A percentile compares a stretch with the other conserved stretches of the same genome.
Conservation (phyloP, 345 rosid species). For the Eucalyptus sideroxylon region DNA sequence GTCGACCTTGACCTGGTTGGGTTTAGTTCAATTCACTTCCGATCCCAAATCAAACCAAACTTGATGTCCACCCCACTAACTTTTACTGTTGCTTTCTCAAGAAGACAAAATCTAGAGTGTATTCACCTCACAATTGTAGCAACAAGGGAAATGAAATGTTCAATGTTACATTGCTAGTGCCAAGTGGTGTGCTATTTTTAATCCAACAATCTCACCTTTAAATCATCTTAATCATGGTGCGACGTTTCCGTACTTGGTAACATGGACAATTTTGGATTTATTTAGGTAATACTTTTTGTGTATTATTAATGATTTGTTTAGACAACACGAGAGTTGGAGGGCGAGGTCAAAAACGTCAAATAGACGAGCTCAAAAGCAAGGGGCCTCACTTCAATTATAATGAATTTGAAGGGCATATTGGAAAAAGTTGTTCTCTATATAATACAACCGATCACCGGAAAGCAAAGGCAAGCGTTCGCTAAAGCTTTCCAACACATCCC, state of each 20-base stretch:
- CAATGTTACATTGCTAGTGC: not conserved
- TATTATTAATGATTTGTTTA: not conserved
- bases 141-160: not conserved
- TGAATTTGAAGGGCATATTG: not conserved
- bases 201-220: not conserved
- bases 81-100: not conserved
- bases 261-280: not conserved
- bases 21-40: not conserved
- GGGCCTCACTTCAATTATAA: not conserved
- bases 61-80: not conserved
- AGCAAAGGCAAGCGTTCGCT: not conserved
- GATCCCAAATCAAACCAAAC: not conserved
- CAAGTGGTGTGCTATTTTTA: not conserved
- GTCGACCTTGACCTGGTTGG: fast-evolving
- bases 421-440: not conserved
- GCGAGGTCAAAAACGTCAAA: not conserved
- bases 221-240: not conserved
- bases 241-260: not conserved
- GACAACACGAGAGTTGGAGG: not conserved
- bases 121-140: not conserved
- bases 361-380: not conserved
- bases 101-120: not conserved
- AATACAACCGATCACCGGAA: not conserved
- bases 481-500: not conserved
- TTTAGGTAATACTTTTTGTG: not conserved